phyloP scores from a whole-genome alignment of 768 basidiomycete genomes.

The Psilocybe azurescens region DNA sequence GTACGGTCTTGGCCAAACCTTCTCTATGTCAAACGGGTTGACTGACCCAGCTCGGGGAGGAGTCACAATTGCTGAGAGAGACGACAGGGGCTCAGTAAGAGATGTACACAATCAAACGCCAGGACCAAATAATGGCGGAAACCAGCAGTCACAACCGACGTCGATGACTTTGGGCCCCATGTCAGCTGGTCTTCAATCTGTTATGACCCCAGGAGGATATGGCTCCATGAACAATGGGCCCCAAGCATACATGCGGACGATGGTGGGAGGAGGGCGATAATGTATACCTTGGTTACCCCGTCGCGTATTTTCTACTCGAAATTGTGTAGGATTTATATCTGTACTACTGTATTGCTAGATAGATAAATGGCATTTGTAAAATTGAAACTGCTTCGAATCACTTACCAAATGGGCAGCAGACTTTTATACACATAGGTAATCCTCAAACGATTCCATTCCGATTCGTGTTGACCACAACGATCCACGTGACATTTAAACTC shows the following conservation, averaged over 20 bases:
- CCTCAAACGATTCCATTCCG: background rate
- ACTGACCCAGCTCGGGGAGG: slow-evolving; percentile 71
- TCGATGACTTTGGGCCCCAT: slow-evolving; percentile 56
- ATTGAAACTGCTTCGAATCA: background rate
- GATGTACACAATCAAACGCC: slow-evolving; percentile 66
- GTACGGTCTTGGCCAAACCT: slow-evolving; percentile 84
- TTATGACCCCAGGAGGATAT: slow-evolving; percentile 59
- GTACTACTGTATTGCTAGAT: slow-evolving; percentile 25
- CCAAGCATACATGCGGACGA: slow-evolving; percentile 59
- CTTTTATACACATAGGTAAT: background rate
- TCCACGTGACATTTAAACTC: slow-evolving; percentile 25
- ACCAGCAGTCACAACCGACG: slow-evolving; percentile 42
- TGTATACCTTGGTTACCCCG: slow-evolving; percentile 28
- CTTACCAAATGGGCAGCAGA: background rate
- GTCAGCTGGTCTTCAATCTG: slow-evolving; percentile 47
- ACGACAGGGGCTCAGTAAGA: slow-evolving; percentile 61
- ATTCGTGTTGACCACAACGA: slow-evolving; percentile 4
- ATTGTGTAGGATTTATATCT: slow-evolving; percentile 23
- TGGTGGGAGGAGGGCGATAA: slow-evolving; percentile 59
- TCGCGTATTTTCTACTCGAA: slow-evolving; percentile 26
- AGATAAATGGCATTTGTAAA: slow-evolving; percentile 8
- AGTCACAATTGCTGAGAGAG: slow-evolving; percentile 82
- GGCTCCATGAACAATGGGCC: slow-evolving; percentile 67
- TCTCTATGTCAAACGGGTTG: slow-evolving; percentile 68
- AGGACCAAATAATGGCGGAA: slow-evolving; percentile 41